These are phyloP conservation scores for Hordeum vulgare DNA, from an alignment of 176 grass and related monocot genomes.

Conservation along the genomic window DNA sequence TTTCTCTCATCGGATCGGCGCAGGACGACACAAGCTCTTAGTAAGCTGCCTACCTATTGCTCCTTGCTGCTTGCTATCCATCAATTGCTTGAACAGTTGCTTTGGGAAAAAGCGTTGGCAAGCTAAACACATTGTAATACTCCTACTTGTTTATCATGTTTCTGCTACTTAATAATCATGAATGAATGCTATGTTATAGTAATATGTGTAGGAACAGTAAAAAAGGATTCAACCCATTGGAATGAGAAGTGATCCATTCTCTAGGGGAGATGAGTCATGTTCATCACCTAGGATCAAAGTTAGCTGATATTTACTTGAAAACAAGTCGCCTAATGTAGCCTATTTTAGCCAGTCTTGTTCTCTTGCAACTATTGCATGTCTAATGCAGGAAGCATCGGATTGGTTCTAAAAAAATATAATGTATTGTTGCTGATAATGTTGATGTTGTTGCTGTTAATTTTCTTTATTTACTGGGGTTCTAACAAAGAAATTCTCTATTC, in stretches of 20 bases:
- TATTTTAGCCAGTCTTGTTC: background rate
- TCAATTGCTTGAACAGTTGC: background rate
- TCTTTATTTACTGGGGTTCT: conserved; percentile 1
- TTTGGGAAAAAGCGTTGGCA: conserved; percentile 12
- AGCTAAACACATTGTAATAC: background rate
- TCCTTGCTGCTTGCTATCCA: background rate
- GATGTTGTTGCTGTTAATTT: background rate
- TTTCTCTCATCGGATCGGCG: conserved; percentile 50
- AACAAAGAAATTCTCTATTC: conserved; percentile 25
- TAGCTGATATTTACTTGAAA: background rate
- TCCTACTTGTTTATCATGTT: conserved; percentile 14
- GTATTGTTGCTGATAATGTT: background rate
- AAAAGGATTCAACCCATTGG: background rate
- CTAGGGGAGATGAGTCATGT: background rate
- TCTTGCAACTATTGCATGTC: conserved; percentile 4
- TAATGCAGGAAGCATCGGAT: background rate
- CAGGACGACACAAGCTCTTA: conserved; percentile 64
- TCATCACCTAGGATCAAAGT: background rate
- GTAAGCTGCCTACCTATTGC: conserved; percentile 44
- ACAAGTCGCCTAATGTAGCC: background rate
- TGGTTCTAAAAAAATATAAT: background rate
- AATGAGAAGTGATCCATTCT: background rate
- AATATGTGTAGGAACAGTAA: background rate
- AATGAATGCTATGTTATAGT: background rate
- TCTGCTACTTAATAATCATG: background rate